phyloP scores from a whole-genome alignment of 2,329 filamentous ascomycete species.

The Colletotrichum noveboracense region DNA sequence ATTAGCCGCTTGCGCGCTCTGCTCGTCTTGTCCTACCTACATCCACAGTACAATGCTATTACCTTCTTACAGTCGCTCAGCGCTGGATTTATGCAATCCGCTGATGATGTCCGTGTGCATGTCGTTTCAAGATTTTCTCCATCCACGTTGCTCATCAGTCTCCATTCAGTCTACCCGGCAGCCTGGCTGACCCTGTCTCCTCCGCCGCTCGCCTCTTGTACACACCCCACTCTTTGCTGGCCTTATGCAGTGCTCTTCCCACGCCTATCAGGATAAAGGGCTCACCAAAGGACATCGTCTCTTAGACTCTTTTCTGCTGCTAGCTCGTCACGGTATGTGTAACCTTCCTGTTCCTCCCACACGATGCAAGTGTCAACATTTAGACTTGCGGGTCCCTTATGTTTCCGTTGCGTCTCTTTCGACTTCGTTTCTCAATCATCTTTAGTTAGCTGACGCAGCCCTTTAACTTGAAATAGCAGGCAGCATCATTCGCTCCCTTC shows the following conservation, averaged over 20 bases:
- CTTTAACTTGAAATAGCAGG: background rate
- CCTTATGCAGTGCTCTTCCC: constrained; percentile 5
- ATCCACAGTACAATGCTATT: background rate
- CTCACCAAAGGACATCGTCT: background rate
- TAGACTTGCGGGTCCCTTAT: background rate
- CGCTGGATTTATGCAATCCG: constrained; percentile 7
- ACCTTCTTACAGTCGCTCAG: background rate
- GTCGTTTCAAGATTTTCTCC: constrained; percentile 1
- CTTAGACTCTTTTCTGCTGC: background rate
- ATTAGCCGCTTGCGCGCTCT: constrained; percentile 10
- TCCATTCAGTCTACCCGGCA: background rate
- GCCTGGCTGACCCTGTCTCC: constrained; percentile 1
- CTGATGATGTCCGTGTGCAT: constrained; percentile 13
- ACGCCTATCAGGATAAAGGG: constrained; percentile 15
- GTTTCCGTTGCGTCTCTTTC: background rate
- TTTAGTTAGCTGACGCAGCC: background rate
- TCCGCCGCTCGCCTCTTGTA: constrained; percentile 1
- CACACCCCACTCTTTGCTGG: constrained; percentile 18
- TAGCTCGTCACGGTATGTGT: constrained; percentile 6
- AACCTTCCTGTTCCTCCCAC: background rate
- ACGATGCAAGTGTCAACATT: constrained; percentile 4
- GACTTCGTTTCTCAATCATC: background rate
- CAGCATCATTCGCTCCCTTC: background rate
- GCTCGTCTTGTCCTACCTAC: background rate
- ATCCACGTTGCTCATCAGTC: background rate